Base-by-base conservation (phyloP, 768 basidiomycete species). In the Phylloporus arenicola region DNA sequence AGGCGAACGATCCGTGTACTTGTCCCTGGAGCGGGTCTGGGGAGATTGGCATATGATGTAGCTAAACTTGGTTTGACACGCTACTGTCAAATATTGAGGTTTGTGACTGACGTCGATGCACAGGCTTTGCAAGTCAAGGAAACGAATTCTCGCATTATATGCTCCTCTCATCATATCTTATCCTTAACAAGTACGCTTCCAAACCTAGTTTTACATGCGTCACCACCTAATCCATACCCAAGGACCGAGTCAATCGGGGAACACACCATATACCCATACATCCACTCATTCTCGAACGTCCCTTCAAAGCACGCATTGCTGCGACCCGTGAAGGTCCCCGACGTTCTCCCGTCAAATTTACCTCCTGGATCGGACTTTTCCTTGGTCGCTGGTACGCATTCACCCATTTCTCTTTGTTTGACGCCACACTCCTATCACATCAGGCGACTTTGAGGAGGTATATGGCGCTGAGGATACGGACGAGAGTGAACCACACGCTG, bases 141-240 rank as follows among this genome's bases (percentile, higher is more conserved):
- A 96, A 96, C 63, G 94, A 98, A 68, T 96, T 96, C 64, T 92
- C 90, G 29, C 88, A 94, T 57, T 92, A 91, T 68, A 95, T 94
- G 92, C 78, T 98, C 12, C 80, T 97, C 5, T 75, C 88, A 2
- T 96, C 94, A 4, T 86, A 84, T 62, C 88, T 87, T 64, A 82
- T 96, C 17, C 72, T 97, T 43, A 98, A 97, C 64, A 79, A 78
- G 92, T 92, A 58, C 10, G 77, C 40, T 43, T 45, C 45, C 12
- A 34, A 45, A 4, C 20, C 42, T 17, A 2, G 22, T 25, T 10
- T 13, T 14, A 25, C 24, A 17, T 16, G 16, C 6, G 22, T 46
- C 25, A 16, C 14, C 20, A 31, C 33, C 42, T 42, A 34, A 43
- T 40, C 16, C 41, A n/a, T 39, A 17, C 7, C 30, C 16, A 60